Evolutionary conservation across 2,329 filamentous ascomycete species (phyloP).

Genomic region (Furcasterigmium furcatum): DNA sequence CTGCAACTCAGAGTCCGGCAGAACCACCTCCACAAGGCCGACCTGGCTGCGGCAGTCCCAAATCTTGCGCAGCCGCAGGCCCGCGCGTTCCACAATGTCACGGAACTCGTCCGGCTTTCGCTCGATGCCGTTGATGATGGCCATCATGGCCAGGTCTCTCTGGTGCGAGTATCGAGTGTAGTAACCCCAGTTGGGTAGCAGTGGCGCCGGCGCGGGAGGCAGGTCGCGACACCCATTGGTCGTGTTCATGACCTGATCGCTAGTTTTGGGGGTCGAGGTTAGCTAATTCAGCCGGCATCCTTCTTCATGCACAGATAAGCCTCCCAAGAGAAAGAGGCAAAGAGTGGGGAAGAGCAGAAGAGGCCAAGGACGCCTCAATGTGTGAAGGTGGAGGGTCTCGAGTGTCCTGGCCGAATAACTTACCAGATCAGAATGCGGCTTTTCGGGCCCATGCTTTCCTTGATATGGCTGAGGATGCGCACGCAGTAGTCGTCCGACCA

Average conservation of each 20-base stretch:
- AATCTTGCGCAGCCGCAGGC: conserved; percentile 23
- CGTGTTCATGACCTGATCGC: conserved; percentile 32
- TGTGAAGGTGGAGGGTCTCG: too few relatives aligned
- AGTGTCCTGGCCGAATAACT: neutral
- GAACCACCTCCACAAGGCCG: conserved; percentile 20
- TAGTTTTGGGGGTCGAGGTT: conserved; percentile 8
- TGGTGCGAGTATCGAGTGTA: conserved; percentile 24
- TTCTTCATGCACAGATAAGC: too few relatives aligned
- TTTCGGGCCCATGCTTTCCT: conserved; percentile 11
- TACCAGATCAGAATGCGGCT: conserved; percentile 14
- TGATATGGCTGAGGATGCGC: conserved; percentile 17
- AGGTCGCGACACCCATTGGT: conserved; percentile 21
- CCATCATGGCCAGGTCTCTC: conserved; percentile 27
- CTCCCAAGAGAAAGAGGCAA: too few relatives aligned
- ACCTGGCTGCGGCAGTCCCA: conserved; percentile 26
- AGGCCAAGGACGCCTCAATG: too few relatives aligned
- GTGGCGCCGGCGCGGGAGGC: conserved; percentile 19
- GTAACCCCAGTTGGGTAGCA: conserved; percentile 29
- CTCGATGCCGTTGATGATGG: conserved; percentile 30
- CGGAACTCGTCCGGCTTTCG: conserved; percentile 25
- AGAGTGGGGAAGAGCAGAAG: too few relatives aligned
- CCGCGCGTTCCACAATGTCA: conserved; percentile 21
- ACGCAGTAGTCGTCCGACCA: conserved; percentile 34
- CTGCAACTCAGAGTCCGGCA: conserved; percentile 7
- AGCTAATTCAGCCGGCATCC: too few relatives aligned